Evolutionary conservation across 352 stramenopile species (phyloP).

Genomic region (Phytopythium boreale): DNA sequence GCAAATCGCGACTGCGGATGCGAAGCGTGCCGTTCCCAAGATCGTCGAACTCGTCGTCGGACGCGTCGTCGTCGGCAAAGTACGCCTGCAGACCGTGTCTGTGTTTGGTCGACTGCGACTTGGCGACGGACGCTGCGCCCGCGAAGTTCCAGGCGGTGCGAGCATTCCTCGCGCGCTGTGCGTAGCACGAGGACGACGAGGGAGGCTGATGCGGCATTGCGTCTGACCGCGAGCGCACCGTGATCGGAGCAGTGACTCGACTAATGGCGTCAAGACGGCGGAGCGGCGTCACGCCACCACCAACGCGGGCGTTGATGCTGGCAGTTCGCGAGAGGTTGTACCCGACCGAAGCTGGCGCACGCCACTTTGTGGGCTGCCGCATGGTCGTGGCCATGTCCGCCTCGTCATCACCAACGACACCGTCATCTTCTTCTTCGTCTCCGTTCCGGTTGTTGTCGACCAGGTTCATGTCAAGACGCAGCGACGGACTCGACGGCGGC

Average conservation of each 20-base stretch:
- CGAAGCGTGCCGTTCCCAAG: conserved; percentile 8
- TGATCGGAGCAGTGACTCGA: not conserved
- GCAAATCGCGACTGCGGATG: not conserved
- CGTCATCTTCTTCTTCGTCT: conserved; percentile 5
- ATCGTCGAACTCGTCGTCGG: conserved; percentile 23
- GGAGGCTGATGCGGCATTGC: not conserved
- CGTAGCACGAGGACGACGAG: conserved; percentile 4
- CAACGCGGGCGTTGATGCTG: not conserved
- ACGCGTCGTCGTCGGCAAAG: conserved; percentile 28
- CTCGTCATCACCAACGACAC: not conserved
- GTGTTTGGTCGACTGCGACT: conserved; percentile 8
- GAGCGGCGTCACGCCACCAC: not conserved
- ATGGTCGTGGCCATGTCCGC: not conserved
- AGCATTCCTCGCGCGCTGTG: not conserved
- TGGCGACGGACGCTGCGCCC: conserved; percentile 4
- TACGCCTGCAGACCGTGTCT: conserved; percentile 17
- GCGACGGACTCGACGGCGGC: conserved; percentile 11
- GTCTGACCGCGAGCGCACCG: not conserved
- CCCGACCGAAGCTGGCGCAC: conserved; percentile 2
- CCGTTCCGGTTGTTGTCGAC: conserved; percentile 23
- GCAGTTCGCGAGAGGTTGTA: not conserved
- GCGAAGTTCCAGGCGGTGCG: conserved; percentile 7
- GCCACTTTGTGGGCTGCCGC: not conserved
- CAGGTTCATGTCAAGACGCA: conserved; percentile 25
- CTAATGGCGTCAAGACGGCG: conserved; percentile 3